phyloP scores from a whole-genome alignment of 2,329 filamentous ascomycete genomes.

The Colletotrichum sp. region DNA sequence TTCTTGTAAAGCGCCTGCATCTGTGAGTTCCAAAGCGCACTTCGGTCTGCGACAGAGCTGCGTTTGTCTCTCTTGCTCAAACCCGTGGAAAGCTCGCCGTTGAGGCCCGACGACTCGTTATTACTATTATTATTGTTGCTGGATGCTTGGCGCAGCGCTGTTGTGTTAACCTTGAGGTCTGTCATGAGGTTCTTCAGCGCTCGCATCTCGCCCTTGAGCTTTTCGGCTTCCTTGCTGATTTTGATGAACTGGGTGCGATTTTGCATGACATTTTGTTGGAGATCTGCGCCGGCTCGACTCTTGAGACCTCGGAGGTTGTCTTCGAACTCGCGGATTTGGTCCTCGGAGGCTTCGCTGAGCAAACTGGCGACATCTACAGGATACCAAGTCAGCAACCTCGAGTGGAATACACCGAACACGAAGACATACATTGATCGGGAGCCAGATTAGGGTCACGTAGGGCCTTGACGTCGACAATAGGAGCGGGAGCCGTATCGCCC shows the following conservation, averaged over 20 bases:
- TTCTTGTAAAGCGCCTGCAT: slow-evolving; percentile 91
- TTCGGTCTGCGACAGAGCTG: slow-evolving; percentile 81
- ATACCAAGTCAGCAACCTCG: slow-evolving; percentile 13
- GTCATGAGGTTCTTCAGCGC: slow-evolving; percentile 89
- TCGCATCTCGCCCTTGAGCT: slow-evolving; percentile 95
- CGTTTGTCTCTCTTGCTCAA: slow-evolving; percentile 79
- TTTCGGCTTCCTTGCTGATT: slow-evolving; percentile 98
- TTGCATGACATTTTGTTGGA: slow-evolving; percentile 95
- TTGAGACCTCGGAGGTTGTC: slow-evolving; percentile 77
- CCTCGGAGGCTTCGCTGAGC: slow-evolving; percentile 84
- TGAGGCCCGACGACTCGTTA: slow-evolving; percentile 50
- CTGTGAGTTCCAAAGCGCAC: slow-evolving; percentile 71
- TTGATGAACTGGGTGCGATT: slow-evolving; percentile 99
- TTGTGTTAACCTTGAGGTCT: slow-evolving; percentile 83
- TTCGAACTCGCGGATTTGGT: slow-evolving; percentile 85
- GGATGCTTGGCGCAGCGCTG: slow-evolving; percentile 66
- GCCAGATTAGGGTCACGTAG: slow-evolving; percentile 80
- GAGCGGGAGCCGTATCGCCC: slow-evolving; percentile 54
- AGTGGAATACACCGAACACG: neutral
- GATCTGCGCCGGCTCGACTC: slow-evolving; percentile 76
- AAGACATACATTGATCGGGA: slow-evolving; percentile 74
- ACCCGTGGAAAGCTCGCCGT: slow-evolving; percentile 57
- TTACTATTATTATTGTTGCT: slow-evolving; percentile 54
- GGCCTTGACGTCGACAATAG: slow-evolving; percentile 77
- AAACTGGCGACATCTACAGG: slow-evolving; percentile 66